Evolutionary conservation across 108 stramenopile species (phyloP).

Genomic region (Nitzschia palea): DNA sequence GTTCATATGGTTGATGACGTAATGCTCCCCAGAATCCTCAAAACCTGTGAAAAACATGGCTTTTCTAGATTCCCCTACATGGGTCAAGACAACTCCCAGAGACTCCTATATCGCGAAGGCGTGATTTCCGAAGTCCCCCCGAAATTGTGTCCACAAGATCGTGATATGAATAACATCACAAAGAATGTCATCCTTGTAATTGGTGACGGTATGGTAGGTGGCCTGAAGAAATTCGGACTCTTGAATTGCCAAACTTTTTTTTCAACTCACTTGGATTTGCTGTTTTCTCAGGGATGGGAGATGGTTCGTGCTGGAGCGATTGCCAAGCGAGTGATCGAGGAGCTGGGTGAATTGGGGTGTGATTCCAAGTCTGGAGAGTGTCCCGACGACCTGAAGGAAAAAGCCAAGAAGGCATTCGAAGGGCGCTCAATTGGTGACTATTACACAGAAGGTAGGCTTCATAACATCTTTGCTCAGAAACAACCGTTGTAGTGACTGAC

Average conservation of each 20-base stretch:
- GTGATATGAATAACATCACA: not conserved
- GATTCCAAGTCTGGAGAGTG: conserved; percentile 47
- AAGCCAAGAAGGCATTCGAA: conserved; percentile 40
- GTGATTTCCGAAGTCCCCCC: conserved; percentile 39
- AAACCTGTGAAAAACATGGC: not conserved
- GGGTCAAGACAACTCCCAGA: conserved; percentile 42
- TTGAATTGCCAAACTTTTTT: not conserved
- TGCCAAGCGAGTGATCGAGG: conserved; percentile 41
- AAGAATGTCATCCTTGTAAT: conserved; percentile 66
- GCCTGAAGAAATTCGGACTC: conserved; percentile 18
- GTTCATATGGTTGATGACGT: conserved; percentile 9
- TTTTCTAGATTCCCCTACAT: conserved; percentile 8
- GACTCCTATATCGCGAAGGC: conserved; percentile 48
- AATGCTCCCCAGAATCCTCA: not conserved
- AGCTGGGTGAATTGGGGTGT: conserved; percentile 43
- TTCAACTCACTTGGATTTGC: not conserved
- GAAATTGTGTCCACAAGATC: conserved; percentile 13
- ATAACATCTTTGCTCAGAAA: not conserved
- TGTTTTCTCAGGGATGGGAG: conserved; percentile 28
- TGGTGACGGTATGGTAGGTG: conserved; percentile 76
- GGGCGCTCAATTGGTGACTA: conserved; percentile 51
- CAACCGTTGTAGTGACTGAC: not conserved
- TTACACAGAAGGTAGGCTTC: conserved; percentile 50
- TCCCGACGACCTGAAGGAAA: conserved; percentile 9
- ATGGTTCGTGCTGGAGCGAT: conserved; percentile 70